Conservation (phyloP, 2,329 filamentous ascomycete species). For the Xylariaceae sp. region DNA sequence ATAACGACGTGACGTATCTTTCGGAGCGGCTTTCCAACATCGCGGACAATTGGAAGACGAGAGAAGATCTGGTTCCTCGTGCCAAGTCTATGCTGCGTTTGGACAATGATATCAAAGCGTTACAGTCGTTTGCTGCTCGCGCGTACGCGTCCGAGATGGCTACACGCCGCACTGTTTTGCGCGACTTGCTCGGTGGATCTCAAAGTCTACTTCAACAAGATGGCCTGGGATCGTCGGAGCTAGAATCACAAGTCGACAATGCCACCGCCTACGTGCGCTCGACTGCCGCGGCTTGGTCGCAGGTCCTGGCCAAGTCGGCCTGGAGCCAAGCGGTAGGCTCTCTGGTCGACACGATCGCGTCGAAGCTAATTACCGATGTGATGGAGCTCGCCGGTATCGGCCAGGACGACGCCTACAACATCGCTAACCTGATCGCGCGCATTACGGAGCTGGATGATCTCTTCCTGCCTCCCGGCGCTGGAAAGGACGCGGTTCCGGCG, state of each 20-base stretch:
- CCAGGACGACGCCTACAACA: conserved; percentile 58
- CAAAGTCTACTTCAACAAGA: conserved; percentile 57
- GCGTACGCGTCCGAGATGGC: conserved; percentile 58
- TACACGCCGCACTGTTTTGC: conserved; percentile 55
- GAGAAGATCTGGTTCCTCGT: conserved; percentile 45
- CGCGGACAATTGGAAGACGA: conserved; percentile 45
- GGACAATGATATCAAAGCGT: conserved; percentile 53
- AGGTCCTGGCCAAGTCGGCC: conserved; percentile 53
- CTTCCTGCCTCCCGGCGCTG: conserved; percentile 41
- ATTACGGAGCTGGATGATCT: conserved; percentile 56
- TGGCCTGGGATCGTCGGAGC: conserved; percentile 41
- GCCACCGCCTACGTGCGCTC: conserved; percentile 48
- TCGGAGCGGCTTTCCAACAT: conserved; percentile 51
- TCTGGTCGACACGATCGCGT: conserved; percentile 52
- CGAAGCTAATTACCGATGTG: conserved; percentile 56
- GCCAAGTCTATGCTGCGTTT: conserved; percentile 52
- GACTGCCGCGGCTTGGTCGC: conserved; percentile 52
- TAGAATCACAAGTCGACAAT: conserved; percentile 40
- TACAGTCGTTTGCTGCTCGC: conserved; percentile 56
- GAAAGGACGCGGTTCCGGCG: conserved; percentile 41
- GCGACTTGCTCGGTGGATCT: conserved; percentile 54
- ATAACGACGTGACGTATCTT: conserved; percentile 62
- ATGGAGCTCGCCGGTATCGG: conserved; percentile 57
- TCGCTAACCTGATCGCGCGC: conserved; percentile 52
- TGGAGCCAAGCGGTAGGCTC: conserved; percentile 60